A percentile compares a stretch with the other conserved stretches of the same genome.
Evolutionary conservation across 2,329 filamentous ascomycete genomes (phyloP).

Genomic region (Ceratocystis cacaofunesta): DNA sequence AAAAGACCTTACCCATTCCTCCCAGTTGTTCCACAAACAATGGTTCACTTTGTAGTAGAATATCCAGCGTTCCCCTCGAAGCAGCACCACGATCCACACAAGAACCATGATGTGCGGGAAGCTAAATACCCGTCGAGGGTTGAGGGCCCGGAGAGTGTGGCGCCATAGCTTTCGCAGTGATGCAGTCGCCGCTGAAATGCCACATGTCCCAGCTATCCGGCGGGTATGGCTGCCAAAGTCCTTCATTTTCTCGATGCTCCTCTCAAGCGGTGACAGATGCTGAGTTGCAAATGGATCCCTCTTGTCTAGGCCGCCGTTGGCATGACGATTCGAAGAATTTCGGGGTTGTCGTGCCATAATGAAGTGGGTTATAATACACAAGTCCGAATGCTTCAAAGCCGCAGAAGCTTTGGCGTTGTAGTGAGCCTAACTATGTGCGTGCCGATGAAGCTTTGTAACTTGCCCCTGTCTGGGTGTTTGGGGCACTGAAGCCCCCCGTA

Average conservation of each 20-base stretch:
- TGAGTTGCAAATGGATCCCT: constrained; percentile 19
- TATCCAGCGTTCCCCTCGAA: constrained; percentile 72
- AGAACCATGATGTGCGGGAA: constrained; percentile 53
- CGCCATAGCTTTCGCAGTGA: constrained; percentile 14
- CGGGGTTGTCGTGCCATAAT: constrained; percentile 2
- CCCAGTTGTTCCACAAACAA: constrained; percentile 80
- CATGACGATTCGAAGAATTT: constrained; percentile 8
- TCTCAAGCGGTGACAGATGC: constrained; percentile 24
- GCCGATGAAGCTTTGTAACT: neutral
- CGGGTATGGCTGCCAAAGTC: constrained; percentile 2
- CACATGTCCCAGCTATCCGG: neutral
- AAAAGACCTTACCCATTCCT: constrained; percentile 59
- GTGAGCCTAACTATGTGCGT: neutral
- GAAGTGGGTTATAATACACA: neutral
- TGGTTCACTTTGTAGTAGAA: constrained; percentile 55
- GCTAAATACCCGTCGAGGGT: constrained; percentile 38
- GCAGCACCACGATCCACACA: constrained; percentile 61
- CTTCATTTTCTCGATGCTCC: constrained; percentile 3
- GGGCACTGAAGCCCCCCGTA: neutral
- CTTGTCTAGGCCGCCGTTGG: constrained; percentile 16
- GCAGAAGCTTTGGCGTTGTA: constrained; percentile 2
- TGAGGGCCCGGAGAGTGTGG: constrained; percentile 29
- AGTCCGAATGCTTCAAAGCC: no score
- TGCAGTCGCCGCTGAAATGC: neutral
- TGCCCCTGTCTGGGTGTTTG: neutral